Conservation (phyloP, 2,329 filamentous ascomycete genomes). For the Aspergillus puulaauensis region DNA sequence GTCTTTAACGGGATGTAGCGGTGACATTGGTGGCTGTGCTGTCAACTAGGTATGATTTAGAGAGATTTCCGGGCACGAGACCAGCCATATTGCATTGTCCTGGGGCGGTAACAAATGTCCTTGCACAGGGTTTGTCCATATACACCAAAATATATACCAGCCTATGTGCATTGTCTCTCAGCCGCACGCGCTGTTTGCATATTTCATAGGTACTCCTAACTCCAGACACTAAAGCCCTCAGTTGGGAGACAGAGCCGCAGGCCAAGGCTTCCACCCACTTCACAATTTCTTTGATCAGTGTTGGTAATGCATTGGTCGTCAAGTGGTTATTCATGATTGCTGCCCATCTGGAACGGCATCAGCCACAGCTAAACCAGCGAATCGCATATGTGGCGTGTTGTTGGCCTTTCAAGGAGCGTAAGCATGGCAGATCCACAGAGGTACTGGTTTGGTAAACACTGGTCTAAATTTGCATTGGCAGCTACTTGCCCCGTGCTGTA, state of each 20-base stretch:
- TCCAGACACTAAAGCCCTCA: background rate
- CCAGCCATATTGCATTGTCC: background rate
- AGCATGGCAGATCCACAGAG: background rate
- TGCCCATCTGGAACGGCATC: background rate
- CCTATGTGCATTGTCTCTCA: background rate
- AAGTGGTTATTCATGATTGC: background rate
- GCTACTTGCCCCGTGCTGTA: background rate
- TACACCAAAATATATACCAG: background rate
- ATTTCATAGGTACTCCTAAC: background rate
- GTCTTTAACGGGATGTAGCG: background rate
- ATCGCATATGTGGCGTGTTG: background rate
- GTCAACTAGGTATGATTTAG: background rate
- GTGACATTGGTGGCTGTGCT: constrained; percentile 2
- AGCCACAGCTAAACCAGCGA: constrained; percentile 2
- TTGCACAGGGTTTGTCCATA: background rate
- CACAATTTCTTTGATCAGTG: background rate
- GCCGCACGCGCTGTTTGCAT: background rate
- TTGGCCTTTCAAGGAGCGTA: background rate
- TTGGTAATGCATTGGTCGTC: background rate
- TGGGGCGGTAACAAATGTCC: background rate
- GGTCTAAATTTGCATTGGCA: background rate
- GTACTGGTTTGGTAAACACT: background rate
- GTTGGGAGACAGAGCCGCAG: background rate
- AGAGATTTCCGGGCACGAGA: background rate
- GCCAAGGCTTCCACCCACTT: background rate